Evolutionary conservation across 805 yeast species (phyloP), one percentile per base, ranked within the genome.

Genomic region (Wickerhamomyces pijperi): DNA sequence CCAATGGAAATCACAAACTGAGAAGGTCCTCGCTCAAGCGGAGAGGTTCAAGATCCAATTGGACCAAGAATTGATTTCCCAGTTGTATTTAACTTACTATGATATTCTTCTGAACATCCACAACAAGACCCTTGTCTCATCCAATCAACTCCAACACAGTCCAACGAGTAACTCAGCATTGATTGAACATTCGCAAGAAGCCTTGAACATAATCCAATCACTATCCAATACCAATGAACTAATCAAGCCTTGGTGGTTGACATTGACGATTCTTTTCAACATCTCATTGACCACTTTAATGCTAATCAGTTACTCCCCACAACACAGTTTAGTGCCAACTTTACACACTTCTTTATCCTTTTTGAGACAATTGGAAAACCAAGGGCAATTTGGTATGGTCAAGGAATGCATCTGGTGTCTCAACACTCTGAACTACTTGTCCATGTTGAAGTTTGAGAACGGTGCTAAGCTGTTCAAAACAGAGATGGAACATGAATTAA

Each of bases 341-440:
- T 44, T 58, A 13, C 23, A 39, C 13, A 33, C 41, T 16, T 39
- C 53, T 11, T 49, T 55, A 41, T 19, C 36, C 9, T 39, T 54
- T 2, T 50, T 61, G 46, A 39, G 41, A 33, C 12, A 42, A 53
- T 15, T 60, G 47, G 42, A 57, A 53, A 8, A 4, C 13, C 39
- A 16, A 35, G 47, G 48, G 68, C 47, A 7, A 49, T 31, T 31
- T 15, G 33, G 49, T 15, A 76, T 76, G 83, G 71, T 69, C 12
- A 62, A 65, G 34, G 82, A 76, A 50, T 72, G 79, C 48, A 48
- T 73, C n/a, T 77, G 82, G 83, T 75, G 72, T 2, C 48, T 77
- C 33, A 74, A 73, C 44, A 70, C 68, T 63, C 57, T 74, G 42
- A 74, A 73, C 48, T 72, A 69, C 42, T 64, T 75, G 47, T 55